A percentile compares a stretch with the other conserved stretches of the same genome.
These are phyloP conservation scores for Pezicula radicicola DNA, from an alignment of 2,329 filamentous ascomycete species.

Conservation along the genomic window DNA sequence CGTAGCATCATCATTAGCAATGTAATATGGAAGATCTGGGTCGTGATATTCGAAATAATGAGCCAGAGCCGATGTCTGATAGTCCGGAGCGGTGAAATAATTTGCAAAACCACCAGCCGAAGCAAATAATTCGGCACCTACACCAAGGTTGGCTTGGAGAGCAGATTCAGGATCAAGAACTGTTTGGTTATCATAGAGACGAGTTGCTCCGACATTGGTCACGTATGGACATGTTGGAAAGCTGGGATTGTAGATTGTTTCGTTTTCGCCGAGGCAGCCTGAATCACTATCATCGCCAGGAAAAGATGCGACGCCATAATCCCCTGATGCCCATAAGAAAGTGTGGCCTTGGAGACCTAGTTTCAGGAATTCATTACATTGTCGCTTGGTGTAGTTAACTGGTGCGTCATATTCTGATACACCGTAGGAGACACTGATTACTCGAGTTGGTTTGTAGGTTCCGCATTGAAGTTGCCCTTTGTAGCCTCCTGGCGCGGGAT, in stretches of 20 bases:
- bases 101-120: constrained; percentile 70
- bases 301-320: constrained; percentile 39
- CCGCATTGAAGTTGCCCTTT: constrained; percentile 42
- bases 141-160: constrained; percentile 25
- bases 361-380: constrained; percentile 55
- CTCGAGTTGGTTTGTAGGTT: constrained; percentile 42
- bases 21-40: constrained; percentile 17
- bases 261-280: constrained; percentile 7
- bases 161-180: constrained; percentile 36
- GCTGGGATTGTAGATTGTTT: constrained; percentile 41
- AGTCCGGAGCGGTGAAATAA: constrained; percentile 44
- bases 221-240: constrained; percentile 47
- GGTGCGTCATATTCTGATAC: constrained; percentile 47
- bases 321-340: constrained; percentile 46
- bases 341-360: constrained; percentile 48
- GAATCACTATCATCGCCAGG: constrained; percentile 27
- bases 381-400: constrained; percentile 43
- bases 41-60: constrained; percentile 22
- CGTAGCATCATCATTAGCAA: constrained; percentile 7
- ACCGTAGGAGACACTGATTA: constrained; percentile 53
- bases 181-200: constrained; percentile 35
- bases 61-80: constrained; percentile 35
- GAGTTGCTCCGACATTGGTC: constrained; percentile 50
- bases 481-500: constrained; percentile 29
- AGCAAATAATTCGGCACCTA: constrained; percentile 58